Conservation (phyloP, 345 rosid genomes). For the Arabidopsis suecica region DNA sequence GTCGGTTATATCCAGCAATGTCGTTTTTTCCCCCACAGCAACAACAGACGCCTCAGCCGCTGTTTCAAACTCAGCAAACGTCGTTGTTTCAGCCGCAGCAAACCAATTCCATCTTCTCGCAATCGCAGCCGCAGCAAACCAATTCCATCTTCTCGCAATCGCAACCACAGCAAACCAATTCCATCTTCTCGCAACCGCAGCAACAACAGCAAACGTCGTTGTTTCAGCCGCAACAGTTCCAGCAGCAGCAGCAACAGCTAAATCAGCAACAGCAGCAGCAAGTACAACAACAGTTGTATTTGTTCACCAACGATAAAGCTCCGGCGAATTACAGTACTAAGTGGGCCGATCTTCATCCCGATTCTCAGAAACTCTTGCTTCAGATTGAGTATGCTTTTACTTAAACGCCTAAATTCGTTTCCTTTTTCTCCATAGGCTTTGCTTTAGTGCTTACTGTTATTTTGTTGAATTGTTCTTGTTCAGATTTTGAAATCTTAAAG, state of each 20-base stretch:
- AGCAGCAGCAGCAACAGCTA: conserved; percentile 47
- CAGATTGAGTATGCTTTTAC: conserved; percentile 70
- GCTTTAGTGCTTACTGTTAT: not conserved
- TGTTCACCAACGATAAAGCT: conserved; percentile 82
- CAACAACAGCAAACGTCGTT: conserved; percentile 44
- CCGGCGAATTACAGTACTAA: conserved; percentile 91
- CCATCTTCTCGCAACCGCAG: conserved; percentile 54
- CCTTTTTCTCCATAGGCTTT: conserved; percentile 25
- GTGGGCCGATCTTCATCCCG: conserved; percentile 97
- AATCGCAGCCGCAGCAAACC: conserved; percentile 46
- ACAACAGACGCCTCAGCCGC: conserved; percentile 49
- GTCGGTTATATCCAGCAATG: conserved; percentile 48
- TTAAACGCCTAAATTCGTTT: conserved; percentile 9
- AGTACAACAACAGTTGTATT: conserved; percentile 68
- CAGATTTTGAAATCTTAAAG: not conserved
- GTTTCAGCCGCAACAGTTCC: conserved; percentile 50
- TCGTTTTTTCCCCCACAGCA: conserved; percentile 79
- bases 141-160: conserved; percentile 53
- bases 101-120: conserved; percentile 54
- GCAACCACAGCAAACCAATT: conserved; percentile 45
- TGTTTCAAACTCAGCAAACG: conserved; percentile 43
- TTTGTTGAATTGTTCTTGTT: not conserved
- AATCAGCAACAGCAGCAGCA: conserved; percentile 50
- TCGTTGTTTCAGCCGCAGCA: conserved; percentile 52
- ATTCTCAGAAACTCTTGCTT: conserved; percentile 83